These are phyloP conservation scores for Allium cepa DNA, from an alignment of 106 monocot species.

Conservation along the genomic window DNA sequence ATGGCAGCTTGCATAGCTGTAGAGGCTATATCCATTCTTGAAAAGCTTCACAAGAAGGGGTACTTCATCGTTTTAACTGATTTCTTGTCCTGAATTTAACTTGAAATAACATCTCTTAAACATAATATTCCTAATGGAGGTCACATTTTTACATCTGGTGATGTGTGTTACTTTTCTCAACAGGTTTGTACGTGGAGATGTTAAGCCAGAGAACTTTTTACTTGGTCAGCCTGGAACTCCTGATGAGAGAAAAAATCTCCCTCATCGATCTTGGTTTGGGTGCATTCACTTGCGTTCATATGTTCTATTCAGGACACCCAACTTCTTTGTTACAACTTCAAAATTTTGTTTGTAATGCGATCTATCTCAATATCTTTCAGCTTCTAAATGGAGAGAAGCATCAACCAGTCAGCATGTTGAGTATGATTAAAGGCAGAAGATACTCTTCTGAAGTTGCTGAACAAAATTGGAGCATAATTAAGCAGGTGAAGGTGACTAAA, in stretches of 20 bases:
- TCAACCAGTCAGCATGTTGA: constrained; percentile 82
- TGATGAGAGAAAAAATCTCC: too few species aligned
- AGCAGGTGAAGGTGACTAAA: too few species aligned
- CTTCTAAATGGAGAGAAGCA: constrained; percentile 84
- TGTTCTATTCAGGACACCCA: neutral
- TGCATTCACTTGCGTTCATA: constrained; percentile 6
- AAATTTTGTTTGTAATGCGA: neutral
- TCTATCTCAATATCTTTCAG: constrained; percentile 33
- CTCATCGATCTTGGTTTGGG: constrained; percentile 98
- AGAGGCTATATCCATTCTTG: constrained; percentile 95
- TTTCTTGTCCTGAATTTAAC: neutral
- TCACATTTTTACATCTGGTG: constrained; percentile 7
- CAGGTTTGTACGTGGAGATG: too few species aligned
- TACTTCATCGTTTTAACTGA: constrained; percentile 12
- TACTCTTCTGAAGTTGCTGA: too few species aligned
- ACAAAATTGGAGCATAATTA: too few species aligned
- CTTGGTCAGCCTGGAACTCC: too few species aligned
- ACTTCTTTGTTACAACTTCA: neutral
- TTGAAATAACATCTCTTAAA: too few species aligned
- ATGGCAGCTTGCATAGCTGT: constrained; percentile 99
- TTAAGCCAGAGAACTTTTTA: too few species aligned
- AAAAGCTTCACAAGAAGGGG: constrained; percentile 93
- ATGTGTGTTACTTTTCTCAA: too few species aligned
- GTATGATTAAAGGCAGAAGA: constrained; percentile 95
- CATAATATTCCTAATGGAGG: neutral